A percentile compares a stretch with the other conserved stretches of the same genome.
Evolutionary conservation across 139 green algal genomes (phyloP).

Genomic region (Auxenochlorella protothecoides): DNA sequence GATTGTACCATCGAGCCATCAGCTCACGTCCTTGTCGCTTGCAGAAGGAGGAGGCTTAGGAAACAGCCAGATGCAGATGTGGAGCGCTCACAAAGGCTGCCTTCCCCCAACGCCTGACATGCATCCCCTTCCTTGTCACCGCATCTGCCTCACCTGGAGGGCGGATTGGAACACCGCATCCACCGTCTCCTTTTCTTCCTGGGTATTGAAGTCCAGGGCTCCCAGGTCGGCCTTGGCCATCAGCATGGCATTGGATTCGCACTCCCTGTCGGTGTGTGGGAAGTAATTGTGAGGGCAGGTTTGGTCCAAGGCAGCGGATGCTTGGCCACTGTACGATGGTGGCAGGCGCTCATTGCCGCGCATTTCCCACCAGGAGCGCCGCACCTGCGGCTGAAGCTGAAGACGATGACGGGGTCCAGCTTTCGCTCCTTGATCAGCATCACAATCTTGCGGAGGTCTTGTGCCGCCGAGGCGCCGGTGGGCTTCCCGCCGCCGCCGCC

Average conservation of each 20-base stretch:
- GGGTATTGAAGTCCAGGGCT: conserved; percentile 39
- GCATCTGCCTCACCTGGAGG: conserved; percentile 21
- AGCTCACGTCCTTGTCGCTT: too few relatives aligned
- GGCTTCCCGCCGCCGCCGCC: neutral
- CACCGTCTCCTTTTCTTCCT: conserved; percentile 37
- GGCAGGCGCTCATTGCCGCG: too few relatives aligned
- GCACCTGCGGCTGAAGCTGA: conserved; percentile 74
- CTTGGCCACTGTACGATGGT: too few relatives aligned
- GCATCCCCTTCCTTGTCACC: too few relatives aligned
- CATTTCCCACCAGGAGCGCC: neutral
- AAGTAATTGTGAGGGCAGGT: neutral
- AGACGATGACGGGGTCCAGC: conserved; percentile 87
- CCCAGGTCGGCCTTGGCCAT: conserved; percentile 12
- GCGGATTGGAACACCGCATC: conserved; percentile 61
- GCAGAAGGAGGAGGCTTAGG: too few relatives aligned
- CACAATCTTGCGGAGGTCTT: conserved; percentile 33
- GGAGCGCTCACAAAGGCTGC: too few relatives aligned
- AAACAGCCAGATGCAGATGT: too few relatives aligned
- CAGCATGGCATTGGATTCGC: conserved; percentile 46
- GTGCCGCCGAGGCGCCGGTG: neutral
- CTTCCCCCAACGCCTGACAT: too few relatives aligned
- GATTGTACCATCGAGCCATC: too few relatives aligned
- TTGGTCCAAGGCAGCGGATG: too few relatives aligned
- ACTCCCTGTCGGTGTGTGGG: conserved; percentile 34
- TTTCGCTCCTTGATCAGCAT: conserved; percentile 39